Conservation (phyloP, 768 basidiomycete genomes). For the Amanita pallidorosea region DNA sequence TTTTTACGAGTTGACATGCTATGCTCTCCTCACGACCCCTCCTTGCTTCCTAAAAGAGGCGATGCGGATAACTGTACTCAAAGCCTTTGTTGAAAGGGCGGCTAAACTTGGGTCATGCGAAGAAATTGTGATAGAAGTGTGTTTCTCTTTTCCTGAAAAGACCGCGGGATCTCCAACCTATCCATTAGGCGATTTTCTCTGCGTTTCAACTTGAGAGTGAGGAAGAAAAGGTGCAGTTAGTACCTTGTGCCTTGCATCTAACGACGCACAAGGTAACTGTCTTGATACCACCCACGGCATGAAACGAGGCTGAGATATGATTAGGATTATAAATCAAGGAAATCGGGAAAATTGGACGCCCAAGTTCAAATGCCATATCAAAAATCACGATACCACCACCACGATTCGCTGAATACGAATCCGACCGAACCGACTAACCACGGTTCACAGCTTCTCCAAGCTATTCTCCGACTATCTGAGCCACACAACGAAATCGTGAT, state of each 20-base stretch:
- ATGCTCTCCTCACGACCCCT: no score
- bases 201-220: no score
- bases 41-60: no score
- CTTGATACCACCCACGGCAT: not conserved
- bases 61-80: no score
- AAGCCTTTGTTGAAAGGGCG: no score
- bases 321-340: conserved; percentile 17
- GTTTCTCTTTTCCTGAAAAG: no score
- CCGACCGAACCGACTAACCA: conserved; percentile 61
- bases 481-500: conserved; percentile 61
- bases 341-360: not conserved
- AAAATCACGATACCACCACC: not conserved
- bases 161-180: no score
- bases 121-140: no score
- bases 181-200: no score
- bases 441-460: conserved; percentile 80
- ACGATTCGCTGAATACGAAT: conserved; percentile 9
- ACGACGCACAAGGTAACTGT: conserved; percentile 36
- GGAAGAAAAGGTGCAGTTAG: conserved; percentile 30
- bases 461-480: conserved; percentile 57
- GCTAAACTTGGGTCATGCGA: no score
- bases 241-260: conserved; percentile 58
- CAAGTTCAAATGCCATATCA: no score
- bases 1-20: no score
- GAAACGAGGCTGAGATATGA: not conserved